These are phyloP conservation scores for Peniophora sp. DNA, from an alignment of 1,284 basidiomycete species.

Conservation along the genomic window DNA sequence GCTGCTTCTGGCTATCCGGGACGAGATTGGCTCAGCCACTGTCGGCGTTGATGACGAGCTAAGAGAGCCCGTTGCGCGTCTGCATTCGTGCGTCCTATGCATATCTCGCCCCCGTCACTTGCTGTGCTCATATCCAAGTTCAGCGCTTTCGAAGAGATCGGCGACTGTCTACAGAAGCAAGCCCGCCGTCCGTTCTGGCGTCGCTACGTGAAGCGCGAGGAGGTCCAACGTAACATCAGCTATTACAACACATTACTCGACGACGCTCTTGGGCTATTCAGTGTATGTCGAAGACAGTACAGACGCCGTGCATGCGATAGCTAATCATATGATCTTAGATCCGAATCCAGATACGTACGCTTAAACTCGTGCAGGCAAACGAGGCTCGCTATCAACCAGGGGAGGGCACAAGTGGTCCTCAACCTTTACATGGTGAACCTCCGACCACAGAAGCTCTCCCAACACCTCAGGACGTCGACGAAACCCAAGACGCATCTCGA, in stretches of 20 bases:
- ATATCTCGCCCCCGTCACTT: too few species aligned
- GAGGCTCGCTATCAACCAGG: constrained; percentile 14
- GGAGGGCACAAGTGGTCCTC: too few species aligned
- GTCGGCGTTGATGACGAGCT: constrained; percentile 26
- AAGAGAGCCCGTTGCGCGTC: constrained; percentile 28
- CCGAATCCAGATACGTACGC: constrained; percentile 52
- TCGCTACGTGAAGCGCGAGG: constrained; percentile 69
- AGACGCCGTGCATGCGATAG: constrained; percentile 3
- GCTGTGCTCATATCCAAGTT: background rate
- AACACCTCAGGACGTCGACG: too few species aligned
- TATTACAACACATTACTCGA: constrained; percentile 45
- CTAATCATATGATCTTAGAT: constrained; percentile 16
- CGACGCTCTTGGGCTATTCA: constrained; percentile 51
- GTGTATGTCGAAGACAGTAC: constrained; percentile 24
- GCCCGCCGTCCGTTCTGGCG: constrained; percentile 67
- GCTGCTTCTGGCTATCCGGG: constrained; percentile 36
- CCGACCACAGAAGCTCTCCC: too few species aligned
- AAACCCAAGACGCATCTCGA: too few species aligned
- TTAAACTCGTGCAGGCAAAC: constrained; percentile 42
- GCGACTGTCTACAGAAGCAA: constrained; percentile 49
- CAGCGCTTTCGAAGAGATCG: constrained; percentile 33
- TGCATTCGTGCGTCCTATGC: constrained; percentile 39
- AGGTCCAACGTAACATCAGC: constrained; percentile 49
- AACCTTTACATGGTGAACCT: too few species aligned
- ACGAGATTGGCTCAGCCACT: constrained; percentile 37